Evolutionary conservation across 192 early-diverging fungal genomes (phyloP).

Genomic region (Lunasporangiospora selenospora): DNA sequence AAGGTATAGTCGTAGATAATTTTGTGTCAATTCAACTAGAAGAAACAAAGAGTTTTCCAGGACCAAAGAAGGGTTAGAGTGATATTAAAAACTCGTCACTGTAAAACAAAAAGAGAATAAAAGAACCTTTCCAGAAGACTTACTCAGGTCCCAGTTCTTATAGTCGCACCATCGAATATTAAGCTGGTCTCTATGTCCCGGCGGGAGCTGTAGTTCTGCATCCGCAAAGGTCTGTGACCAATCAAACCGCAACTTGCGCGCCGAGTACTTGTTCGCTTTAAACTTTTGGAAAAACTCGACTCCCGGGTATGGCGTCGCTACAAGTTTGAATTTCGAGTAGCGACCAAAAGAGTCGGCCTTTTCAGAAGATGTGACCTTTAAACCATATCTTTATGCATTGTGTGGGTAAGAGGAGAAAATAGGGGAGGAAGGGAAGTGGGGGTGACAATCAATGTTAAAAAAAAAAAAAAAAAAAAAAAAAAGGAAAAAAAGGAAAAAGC

Average conservation of each 20-base stretch:
- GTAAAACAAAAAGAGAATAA: too few species aligned
- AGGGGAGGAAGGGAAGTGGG: too few species aligned
- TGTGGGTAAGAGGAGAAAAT: too few species aligned
- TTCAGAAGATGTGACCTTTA: slow-evolving; percentile 50
- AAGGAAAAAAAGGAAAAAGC: too few species aligned
- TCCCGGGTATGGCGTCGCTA: slow-evolving; percentile 48
- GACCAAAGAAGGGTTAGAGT: too few species aligned
- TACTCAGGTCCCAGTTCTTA: slow-evolving; percentile 47
- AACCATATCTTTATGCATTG: slow-evolving; percentile 21
- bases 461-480: background rate
- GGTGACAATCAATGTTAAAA: too few species aligned
- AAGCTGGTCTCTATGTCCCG: slow-evolving; percentile 23
- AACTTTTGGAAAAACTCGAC: slow-evolving; percentile 52
- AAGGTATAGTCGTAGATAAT: slow-evolving; percentile 44
- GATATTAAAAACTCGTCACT: too few species aligned
- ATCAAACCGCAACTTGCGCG: slow-evolving; percentile 41
- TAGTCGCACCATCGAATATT: slow-evolving; percentile 38
- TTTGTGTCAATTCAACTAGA: slow-evolving; percentile 43
- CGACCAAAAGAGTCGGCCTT: slow-evolving; percentile 45
- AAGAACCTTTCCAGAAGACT: too few species aligned
- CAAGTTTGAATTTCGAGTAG: slow-evolving; percentile 45
- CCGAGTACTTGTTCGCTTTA: slow-evolving; percentile 48
- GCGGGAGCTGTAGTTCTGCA: slow-evolving; percentile 40
- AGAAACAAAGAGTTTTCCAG: background rate
- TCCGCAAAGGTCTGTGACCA: slow-evolving; percentile 51